Evolutionary conservation across 495 filamentous ascomycete species (phyloP), one percentile per base, ranked within the genome.

Genomic region (Saxophila tyrrhenica): DNA sequence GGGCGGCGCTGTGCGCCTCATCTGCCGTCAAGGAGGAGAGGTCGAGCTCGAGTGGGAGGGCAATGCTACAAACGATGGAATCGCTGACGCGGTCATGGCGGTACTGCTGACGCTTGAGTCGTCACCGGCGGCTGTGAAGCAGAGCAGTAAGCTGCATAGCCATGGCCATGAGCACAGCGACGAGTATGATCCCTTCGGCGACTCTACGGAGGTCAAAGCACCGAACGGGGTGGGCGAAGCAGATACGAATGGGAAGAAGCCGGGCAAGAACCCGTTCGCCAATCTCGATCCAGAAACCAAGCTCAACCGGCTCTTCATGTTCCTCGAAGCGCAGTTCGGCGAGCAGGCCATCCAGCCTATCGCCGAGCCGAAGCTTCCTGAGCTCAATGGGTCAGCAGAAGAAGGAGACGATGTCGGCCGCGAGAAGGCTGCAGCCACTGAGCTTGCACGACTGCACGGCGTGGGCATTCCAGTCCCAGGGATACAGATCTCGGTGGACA

Each of bases 301-400:
- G 24, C 76, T 97, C 43, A 73, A 80, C 23, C 84, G 91, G 25
- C 80, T 98, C 25, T 84, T 88, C 69, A 86, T 95, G 79, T 95
- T 97, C 75, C 84, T 98, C 22, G 94, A 98, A 71, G 86, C 89
- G 1, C 92, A 98, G 65, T 98, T 98, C 62, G 94, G 92, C 41
- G 74, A 78, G 19, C 78, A 87, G 47, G 82, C 86, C 59, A 70
- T 88, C 16, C 69, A 74, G 0, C 89, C 89, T 0, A 83, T 97
- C 60, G 75, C 80, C 22, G 74, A 75, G 0, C 87, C 88, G 3
- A 82, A 81, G 48, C 69, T 70, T 23, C 23, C 50, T 0, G 64
- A 64, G 42, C 43, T 60, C 32, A 51, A 62, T 19, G 67, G 70
- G 46, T 39, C 54, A 19, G 57, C 69, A 35, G 66, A 60, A 29